These are phyloP conservation scores for Podaxis mareebaensis DNA, from an alignment of 768 basidiomycete genomes.

Conservation along the genomic window DNA sequence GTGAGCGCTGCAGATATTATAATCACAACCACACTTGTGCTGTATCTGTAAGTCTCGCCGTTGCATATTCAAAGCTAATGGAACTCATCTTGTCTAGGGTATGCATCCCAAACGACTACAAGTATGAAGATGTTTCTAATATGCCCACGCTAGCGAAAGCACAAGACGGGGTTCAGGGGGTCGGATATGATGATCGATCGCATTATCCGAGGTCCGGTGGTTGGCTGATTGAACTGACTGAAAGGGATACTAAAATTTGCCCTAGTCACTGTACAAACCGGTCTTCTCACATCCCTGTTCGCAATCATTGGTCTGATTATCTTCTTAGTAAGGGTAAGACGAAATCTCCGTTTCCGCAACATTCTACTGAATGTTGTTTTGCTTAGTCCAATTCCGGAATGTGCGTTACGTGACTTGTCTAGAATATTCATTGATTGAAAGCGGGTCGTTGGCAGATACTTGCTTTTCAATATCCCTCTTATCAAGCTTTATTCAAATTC, in stretches of 20 bases:
- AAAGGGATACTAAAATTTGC: not conserved
- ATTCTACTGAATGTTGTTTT: not conserved
- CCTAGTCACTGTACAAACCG: not conserved
- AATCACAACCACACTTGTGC: not conserved
- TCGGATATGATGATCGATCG: not conserved
- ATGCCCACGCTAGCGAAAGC: not conserved
- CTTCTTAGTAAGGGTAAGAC: not conserved
- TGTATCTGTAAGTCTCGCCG: not conserved
- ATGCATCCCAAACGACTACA: not conserved
- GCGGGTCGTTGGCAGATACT: not conserved
- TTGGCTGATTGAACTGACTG: not conserved
- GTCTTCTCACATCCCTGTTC: not conserved
- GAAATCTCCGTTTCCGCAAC: too few species aligned
- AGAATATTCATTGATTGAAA: not conserved
- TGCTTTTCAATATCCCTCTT: not conserved
- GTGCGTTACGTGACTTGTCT: not conserved
- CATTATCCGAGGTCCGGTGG: not conserved
- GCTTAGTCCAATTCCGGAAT: not conserved
- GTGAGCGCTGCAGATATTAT: not conserved
- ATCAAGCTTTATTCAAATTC: conserved; percentile 9
- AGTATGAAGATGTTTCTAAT: not conserved
- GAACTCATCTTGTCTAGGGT: not conserved
- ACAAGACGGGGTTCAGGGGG: not conserved
- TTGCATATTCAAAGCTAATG: not conserved
- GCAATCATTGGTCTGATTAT: not conserved